Evolutionary conservation across 495 filamentous ascomycete species (phyloP).

Genomic region (Mycothermus thermophilus): DNA sequence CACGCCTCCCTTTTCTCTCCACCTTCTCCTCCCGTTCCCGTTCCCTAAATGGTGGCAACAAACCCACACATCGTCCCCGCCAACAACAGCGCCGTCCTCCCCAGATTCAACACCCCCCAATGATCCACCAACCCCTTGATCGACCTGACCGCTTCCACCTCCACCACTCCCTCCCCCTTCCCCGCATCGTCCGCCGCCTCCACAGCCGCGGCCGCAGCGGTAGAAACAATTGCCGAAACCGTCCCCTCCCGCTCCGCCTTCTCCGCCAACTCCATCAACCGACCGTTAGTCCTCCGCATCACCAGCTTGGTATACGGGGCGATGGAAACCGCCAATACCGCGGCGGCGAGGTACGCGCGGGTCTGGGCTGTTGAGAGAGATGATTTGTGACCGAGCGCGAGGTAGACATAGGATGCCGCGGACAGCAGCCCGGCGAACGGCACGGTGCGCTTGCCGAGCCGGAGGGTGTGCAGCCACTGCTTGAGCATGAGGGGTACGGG

Average conservation of each 20-base stretch:
- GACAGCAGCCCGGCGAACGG: constrained; percentile 20
- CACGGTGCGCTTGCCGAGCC: constrained; percentile 21
- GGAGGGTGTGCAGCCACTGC: constrained; percentile 34
- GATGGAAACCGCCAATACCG: constrained; percentile 25
- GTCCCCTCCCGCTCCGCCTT: constrained; percentile 16
- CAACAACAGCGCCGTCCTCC: constrained; percentile 22
- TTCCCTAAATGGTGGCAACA: constrained; percentile 5
- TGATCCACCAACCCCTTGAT: constrained; percentile 36
- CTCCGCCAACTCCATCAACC: constrained; percentile 23
- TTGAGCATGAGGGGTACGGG: constrained; percentile 36
- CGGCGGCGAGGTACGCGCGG: constrained; percentile 31
- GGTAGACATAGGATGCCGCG: constrained; percentile 26
- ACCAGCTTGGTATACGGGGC: constrained; percentile 36
- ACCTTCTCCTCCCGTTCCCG: neutral
- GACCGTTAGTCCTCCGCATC: constrained; percentile 31
- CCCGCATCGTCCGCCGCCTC: neutral
- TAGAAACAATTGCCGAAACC: neutral
- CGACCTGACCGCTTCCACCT: constrained; percentile 8
- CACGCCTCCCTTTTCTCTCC: neutral
- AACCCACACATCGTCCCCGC: constrained; percentile 9
- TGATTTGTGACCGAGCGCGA: constrained; percentile 13
- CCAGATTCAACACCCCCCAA: constrained; percentile 43
- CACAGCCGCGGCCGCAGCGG: neutral
- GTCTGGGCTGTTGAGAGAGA: constrained; percentile 5
- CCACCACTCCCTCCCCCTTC: constrained; percentile 1